Evolutionary conservation across 108 stramenopile genomes (phyloP).

Genomic region (Pseudonitzschia pungens): DNA sequence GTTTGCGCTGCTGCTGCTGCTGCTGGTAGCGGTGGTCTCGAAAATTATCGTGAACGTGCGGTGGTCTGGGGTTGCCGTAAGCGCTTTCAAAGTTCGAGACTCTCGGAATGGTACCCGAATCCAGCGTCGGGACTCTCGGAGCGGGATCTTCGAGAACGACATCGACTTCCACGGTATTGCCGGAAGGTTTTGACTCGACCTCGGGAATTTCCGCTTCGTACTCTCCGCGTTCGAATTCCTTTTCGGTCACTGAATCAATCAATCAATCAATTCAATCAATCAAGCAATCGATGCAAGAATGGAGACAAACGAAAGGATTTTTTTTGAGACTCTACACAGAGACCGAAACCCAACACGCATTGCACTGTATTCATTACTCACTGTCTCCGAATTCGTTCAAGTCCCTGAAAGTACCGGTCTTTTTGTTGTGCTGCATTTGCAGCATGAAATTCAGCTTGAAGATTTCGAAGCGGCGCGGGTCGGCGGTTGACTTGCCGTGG

Average conservation of each 20-base stretch:
- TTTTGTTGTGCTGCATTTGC: slow-evolving; percentile 25
- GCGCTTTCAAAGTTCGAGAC: background rate
- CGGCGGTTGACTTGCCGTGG: background rate
- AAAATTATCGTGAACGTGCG: too few species aligned
- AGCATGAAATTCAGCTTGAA: slow-evolving; percentile 16
- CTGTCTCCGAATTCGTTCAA: slow-evolving; percentile 22
- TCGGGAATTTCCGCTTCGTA: background rate
- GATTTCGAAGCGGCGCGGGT: slow-evolving; percentile 5
- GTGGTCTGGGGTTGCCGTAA: background rate
- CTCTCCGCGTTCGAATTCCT: slow-evolving; percentile 10
- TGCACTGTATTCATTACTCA: background rate
- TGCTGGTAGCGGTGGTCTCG: background rate
- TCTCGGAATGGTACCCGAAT: background rate
- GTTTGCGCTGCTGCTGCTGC: background rate
- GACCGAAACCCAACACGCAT: background rate
- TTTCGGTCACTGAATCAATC: background rate
- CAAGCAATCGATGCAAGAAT: background rate
- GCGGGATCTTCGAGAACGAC: background rate
- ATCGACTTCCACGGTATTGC: background rate
- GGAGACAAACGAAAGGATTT: background rate
- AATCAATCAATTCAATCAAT: background rate
- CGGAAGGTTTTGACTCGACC: background rate
- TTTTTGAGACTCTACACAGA: background rate
- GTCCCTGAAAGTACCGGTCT: background rate
- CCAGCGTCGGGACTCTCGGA: background rate